phyloP scores from a whole-genome alignment of 306 rosid species.

The Prunus mume region DNA sequence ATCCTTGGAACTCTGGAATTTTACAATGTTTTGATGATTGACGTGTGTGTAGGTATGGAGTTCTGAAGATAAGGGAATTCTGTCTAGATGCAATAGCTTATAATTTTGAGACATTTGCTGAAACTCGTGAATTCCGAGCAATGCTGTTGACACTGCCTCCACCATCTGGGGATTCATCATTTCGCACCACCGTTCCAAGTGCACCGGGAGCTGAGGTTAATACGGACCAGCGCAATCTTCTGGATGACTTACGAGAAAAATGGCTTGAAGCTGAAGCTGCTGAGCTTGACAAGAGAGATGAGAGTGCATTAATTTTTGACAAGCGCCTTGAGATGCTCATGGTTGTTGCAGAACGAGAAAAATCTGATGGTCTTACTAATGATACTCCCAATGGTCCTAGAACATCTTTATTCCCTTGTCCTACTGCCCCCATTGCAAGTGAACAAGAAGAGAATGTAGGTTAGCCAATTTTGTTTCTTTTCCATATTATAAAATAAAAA shows the following conservation, averaged over 20 bases:
- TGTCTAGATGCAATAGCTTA: slow-evolving; percentile 82
- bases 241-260: slow-evolving; percentile 89
- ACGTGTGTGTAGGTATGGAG: slow-evolving; percentile 68
- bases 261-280: slow-evolving; percentile 99
- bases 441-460: slow-evolving; percentile 28
- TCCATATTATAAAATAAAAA: slow-evolving; percentile 1
- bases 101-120: slow-evolving; percentile 86
- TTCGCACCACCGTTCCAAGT: slow-evolving; percentile 90
- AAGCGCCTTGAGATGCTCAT: slow-evolving; percentile 88
- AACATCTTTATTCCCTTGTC: slow-evolving; percentile 15
- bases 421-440: slow-evolving; percentile 19
- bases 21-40: neutral
- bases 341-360: slow-evolving; percentile 81
- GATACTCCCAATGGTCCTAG: slow-evolving; percentile 21
- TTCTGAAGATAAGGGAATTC: slow-evolving; percentile 76
- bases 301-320: slow-evolving; percentile 85
- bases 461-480: slow-evolving; percentile 24
- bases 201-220: slow-evolving; percentile 80
- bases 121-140: slow-evolving; percentile 71
- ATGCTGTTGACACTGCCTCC: slow-evolving; percentile 84
- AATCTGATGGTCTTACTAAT: slow-evolving; percentile 32
- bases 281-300: slow-evolving; percentile 92
- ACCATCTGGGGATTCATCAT: slow-evolving; percentile 89
- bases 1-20: neutral
- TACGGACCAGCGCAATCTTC: slow-evolving; percentile 72